Evolutionary conservation across 441 rosid genomes (phyloP).

Genomic region (Melastoma candidum): DNA sequence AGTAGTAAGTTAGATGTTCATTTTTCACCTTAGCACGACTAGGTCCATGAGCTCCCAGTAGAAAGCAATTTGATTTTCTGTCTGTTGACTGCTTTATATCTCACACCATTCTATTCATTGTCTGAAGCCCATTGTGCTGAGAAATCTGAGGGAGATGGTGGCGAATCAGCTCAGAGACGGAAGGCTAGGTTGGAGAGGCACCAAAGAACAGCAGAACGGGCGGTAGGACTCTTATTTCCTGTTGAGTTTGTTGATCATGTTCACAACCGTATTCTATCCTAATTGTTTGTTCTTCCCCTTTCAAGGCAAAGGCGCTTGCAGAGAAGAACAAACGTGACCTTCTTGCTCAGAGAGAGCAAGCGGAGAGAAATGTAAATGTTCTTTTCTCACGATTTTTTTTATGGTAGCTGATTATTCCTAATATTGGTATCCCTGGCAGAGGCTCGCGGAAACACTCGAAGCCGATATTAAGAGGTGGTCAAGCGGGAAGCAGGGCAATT

Average conservation of each 20-base stretch:
- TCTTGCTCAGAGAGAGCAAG: slow-evolving; percentile 28
- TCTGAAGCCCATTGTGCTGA: slow-evolving; percentile 19
- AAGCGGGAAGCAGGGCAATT: slow-evolving; percentile 72
- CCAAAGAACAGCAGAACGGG: slow-evolving; percentile 75
- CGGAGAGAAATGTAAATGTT: no score
- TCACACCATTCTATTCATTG: slow-evolving; percentile 15
- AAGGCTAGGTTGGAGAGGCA: slow-evolving; percentile 71
- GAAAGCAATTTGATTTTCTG: slow-evolving; percentile 20
- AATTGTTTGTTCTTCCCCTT: slow-evolving; percentile 16
- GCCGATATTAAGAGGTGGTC: slow-evolving; percentile 49
- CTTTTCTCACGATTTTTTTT: no score
- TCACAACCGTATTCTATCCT: slow-evolving; percentile 6
- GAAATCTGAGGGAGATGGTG: slow-evolving; percentile 28
- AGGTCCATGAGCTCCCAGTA: slow-evolving; percentile 13
- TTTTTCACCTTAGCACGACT: no score
- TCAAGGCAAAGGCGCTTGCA: slow-evolving; percentile 89
- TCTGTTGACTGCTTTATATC: slow-evolving; percentile 15
- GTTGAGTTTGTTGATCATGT: background rate
- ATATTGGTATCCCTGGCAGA: no score
- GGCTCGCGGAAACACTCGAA: no score
- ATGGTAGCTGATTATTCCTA: no score
- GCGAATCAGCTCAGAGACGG: slow-evolving; percentile 52
- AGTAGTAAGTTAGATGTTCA: slow-evolving; percentile 21
- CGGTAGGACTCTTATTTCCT: slow-evolving; percentile 35
- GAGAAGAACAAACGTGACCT: slow-evolving; percentile 90